phyloP scores from a whole-genome alignment of 176 grass and related monocot species.

The Musa acuminata region DNA sequence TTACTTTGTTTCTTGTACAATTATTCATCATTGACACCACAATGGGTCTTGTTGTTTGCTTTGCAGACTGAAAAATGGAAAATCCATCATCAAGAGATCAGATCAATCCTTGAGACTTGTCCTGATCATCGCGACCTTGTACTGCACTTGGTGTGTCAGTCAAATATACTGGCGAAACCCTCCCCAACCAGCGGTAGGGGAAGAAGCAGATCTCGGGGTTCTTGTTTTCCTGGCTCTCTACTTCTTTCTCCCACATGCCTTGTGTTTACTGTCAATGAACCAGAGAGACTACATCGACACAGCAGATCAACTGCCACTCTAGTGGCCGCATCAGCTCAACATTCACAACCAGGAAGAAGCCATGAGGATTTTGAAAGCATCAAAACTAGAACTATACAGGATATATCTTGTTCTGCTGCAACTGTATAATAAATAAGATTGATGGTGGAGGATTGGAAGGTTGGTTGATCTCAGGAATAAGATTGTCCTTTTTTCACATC shows the following conservation, averaged over 20 bases:
- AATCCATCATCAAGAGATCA: constrained; percentile 49
- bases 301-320: constrained; percentile 36
- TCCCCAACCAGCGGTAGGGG: constrained; percentile 65
- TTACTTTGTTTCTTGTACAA: not conserved
- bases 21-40: constrained; percentile 7
- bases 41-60: constrained; percentile 11
- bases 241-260: constrained; percentile 70
- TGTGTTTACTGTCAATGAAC: constrained; percentile 66
- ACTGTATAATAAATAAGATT: too few relatives aligned
- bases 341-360: too few relatives aligned
- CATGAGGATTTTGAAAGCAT: too few relatives aligned
- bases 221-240: constrained; percentile 69
- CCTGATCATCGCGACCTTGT: constrained; percentile 44
- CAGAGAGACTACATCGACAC: constrained; percentile 43
- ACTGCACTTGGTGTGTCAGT: constrained; percentile 72
- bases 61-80: constrained; percentile 45
- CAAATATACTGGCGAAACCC: constrained; percentile 78
- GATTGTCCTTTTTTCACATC: too few relatives aligned
- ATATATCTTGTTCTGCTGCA: too few relatives aligned
- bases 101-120: constrained; percentile 62
- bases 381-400: too few relatives aligned
- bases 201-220: constrained; percentile 96
- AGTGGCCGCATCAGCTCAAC: not conserved
- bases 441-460: too few relatives aligned
- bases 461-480: too few relatives aligned